phyloP scores from a whole-genome alignment of 164 flowering plant species.

The Chimonanthus salicifolius region DNA sequence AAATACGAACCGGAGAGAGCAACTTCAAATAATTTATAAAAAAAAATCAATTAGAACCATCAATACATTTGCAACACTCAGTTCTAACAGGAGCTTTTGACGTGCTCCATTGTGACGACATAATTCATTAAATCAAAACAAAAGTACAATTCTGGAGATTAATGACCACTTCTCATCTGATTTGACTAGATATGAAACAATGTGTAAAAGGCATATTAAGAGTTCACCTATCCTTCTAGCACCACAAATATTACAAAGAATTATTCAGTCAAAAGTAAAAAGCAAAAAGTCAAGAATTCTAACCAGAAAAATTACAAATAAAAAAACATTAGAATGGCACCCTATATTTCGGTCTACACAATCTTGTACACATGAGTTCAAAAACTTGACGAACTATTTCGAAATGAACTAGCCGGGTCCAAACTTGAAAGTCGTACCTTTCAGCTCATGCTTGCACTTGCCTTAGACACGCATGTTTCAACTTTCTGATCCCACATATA shows the following conservation, averaged over 20 bases:
- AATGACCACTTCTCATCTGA: background rate
- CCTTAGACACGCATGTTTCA: no score
- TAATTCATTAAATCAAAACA: background rate
- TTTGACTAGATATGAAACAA: slow-evolving; percentile 2
- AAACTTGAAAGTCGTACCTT: background rate
- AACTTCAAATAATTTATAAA: no score
- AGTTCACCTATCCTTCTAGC: slow-evolving; percentile 2
- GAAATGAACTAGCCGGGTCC: slow-evolving; percentile 1
- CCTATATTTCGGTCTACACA: slow-evolving; percentile 14
- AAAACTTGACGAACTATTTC: background rate
- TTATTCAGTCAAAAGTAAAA: slow-evolving; percentile 7
- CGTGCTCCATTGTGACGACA: no score
- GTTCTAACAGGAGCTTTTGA: no score
- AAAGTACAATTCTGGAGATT: background rate
- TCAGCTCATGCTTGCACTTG: background rate
- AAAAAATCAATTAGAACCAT: no score
- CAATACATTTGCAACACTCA: no score
- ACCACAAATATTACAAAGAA: slow-evolving; percentile 10
- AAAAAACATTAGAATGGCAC: slow-evolving; percentile 2
- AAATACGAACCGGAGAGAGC: no score
- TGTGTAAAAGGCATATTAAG: slow-evolving; percentile 1
- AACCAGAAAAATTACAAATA: background rate
- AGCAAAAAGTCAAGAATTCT: background rate
- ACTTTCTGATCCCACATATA: no score
- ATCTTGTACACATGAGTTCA: slow-evolving; percentile 7